phyloP scores from a whole-genome alignment of 768 basidiomycete species.

The Tulasnella sp. region DNA sequence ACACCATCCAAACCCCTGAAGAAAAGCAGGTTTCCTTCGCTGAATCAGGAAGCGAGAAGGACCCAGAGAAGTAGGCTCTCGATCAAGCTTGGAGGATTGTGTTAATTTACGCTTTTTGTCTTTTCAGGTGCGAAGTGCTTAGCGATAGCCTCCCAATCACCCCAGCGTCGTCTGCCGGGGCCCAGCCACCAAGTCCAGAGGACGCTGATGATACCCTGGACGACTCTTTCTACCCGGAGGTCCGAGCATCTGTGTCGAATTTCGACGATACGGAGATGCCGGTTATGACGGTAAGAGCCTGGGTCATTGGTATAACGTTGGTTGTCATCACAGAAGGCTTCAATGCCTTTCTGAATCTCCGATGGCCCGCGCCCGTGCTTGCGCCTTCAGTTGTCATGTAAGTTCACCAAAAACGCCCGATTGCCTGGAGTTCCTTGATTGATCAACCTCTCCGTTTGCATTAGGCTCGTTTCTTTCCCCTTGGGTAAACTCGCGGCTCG shows the following conservation, averaged over 20 bases:
- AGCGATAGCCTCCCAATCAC: neutral
- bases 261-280: slow-evolving; percentile 99
- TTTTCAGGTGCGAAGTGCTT: neutral
- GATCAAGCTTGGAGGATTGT: neutral
- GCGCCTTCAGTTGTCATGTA: slow-evolving; percentile 73
- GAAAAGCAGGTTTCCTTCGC: neutral
- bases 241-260: slow-evolving; percentile 94
- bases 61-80: neutral
- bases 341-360: slow-evolving; percentile 95
- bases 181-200: neutral
- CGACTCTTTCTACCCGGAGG: slow-evolving; percentile 95
- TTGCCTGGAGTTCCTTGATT: neutral
- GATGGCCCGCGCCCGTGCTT: slow-evolving; percentile 79
- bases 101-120: neutral
- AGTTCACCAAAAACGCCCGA: slow-evolving; percentile 46
- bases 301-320: slow-evolving; percentile 63
- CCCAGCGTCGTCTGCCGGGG: neutral
- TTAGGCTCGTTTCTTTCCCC: slow-evolving; percentile 80
- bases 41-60: neutral
- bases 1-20: neutral
- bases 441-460: slow-evolving; percentile 37
- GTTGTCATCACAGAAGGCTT: slow-evolving; percentile 59
- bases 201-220: slow-evolving; percentile 42
- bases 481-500: slow-evolving; percentile 84
- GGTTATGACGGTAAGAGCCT: slow-evolving; percentile 86